Base-by-base conservation (phyloP, 768 basidiomycete genomes). In the Termitomyces heimii region DNA sequence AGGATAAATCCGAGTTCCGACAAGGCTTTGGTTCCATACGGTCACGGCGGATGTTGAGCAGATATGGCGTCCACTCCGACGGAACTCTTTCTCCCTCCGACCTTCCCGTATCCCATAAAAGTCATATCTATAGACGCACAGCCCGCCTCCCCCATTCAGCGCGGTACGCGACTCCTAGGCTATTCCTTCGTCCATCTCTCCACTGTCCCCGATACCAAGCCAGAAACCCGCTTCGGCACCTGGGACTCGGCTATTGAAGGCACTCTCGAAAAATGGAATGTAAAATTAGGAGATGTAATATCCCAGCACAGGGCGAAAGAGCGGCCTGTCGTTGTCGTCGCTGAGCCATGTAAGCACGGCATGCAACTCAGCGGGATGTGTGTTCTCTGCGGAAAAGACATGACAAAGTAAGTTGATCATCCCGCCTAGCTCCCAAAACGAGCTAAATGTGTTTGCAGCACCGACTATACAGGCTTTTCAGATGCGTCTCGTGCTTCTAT, bases 281-380 rank as follows among this genome's bases (percentile, higher is more conserved):
- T 91, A 60, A 81, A 77, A 37, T 68, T 75, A 2, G 88, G 87
- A 57, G 88, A 91, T 62, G 76, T 82, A 53, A 75, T 93, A 48
- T 78, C 85, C 16, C 69, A 73, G 39, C 77, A 80, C 53, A 78
- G 73, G 63, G 86, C 88, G 12, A 81, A 76, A 57, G 82, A 83
- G 44, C 79, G 72, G 42, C 79, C 85, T 3, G 84, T 82, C 57
- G 75, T 94, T 24, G 71, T 82, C 37, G 75, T 98, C 60, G 73
- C 83, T 46, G 95, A 98, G 71, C 92, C 94, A n/a, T 99, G 96
- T 75, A 94, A 92, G 56, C 96, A 99, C 72, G 91, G 91, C 58
- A 86, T 96, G 64, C 95, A 98, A 69, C 77, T 96, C 50, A 85
- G 87, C 42, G 96, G 96, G 1, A 77, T 99, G 49, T 99, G 96